Evolutionary conservation across 441 rosid species (phyloP), one percentile per base, ranked within the genome.

Genomic region (Metrosideros polymorpha): DNA sequence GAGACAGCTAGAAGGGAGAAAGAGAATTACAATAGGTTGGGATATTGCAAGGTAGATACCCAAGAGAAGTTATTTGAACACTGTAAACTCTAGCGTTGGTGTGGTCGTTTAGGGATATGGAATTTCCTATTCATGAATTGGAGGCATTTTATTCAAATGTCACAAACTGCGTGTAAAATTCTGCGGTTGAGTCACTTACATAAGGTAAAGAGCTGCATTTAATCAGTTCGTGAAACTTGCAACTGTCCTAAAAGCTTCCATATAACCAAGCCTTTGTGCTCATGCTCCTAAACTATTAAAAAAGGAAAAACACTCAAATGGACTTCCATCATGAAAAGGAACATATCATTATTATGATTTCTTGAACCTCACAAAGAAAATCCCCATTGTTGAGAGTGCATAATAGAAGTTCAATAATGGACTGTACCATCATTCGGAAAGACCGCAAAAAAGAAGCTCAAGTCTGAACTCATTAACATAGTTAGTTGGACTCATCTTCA

Each of bases 131-230:
- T 71, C n/a, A 71, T 39, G n/a, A 22, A 66, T 32, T 9, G 7
- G 27, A 35, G 14, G 24, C 45, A 9, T 63, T 63, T 63, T 4
- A 18, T 18, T 66, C 1, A 2, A 32, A 63, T 66, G 27, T 35
- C 45, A 3, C 4, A 2, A 0, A 2, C 9, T 35, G 4, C 2
- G 8, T 22, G 12, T 66, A 19, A 35, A 6, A 1, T 22, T 39
- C 9, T 39, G 14, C 7, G 5, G 5, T 19, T 3, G 1, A 8
- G 1, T 71, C 3, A 18, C 25, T 9, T 32, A 63, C 30, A 32
- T 35, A 32, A 0, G 18, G 32, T 1, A 18, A 22, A 63, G 5
- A 63, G 32, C 12, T 61, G 1, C 24, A 63, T 4, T 1, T 7
- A 17, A 17, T 61, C 0, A 30, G 0, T 30, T 61, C 6, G 2